These are phyloP conservation scores for Candida schatavii DNA, from an alignment of 805 yeast species.

Conservation along the genomic window DNA sequence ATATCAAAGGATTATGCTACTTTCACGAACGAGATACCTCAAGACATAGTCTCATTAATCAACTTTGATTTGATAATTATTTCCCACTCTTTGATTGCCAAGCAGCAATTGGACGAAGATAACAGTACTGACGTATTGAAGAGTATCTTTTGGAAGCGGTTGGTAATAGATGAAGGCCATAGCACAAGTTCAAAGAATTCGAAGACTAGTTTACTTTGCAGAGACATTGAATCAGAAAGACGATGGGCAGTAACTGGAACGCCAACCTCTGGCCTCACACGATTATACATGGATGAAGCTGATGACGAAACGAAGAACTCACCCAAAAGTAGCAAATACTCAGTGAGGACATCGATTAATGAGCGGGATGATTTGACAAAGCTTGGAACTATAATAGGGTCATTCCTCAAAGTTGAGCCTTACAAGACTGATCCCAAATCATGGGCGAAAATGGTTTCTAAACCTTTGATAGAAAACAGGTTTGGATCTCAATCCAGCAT, in stretches of 20 bases:
- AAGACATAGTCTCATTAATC: slow-evolving; percentile 30
- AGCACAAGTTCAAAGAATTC: slow-evolving; percentile 54
- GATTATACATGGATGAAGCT: slow-evolving; percentile 47
- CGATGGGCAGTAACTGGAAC: slow-evolving; percentile 78
- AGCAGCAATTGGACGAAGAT: slow-evolving; percentile 28
- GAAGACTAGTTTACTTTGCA: slow-evolving; percentile 48
- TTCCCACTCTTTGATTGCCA: slow-evolving; percentile 45
- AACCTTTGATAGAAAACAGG: slow-evolving; percentile 42
- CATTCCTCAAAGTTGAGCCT: slow-evolving; percentile 58
- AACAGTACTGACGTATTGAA: slow-evolving; percentile 25
- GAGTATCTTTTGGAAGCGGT: slow-evolving; percentile 59
- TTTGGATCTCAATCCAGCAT: slow-evolving; percentile 44
- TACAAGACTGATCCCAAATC: slow-evolving; percentile 45
- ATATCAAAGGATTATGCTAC: slow-evolving; percentile 11
- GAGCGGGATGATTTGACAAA: slow-evolving; percentile 52
- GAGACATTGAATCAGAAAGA: slow-evolving; percentile 51
- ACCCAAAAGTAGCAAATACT: slow-evolving; percentile 43
- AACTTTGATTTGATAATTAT: slow-evolving; percentile 54
- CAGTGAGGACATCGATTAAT: slow-evolving; percentile 48
- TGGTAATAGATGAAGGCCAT: slow-evolving; percentile 77
- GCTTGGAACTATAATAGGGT: slow-evolving; percentile 50
- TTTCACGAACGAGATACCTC: slow-evolving; percentile 19
- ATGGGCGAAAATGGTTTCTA: slow-evolving; percentile 47
- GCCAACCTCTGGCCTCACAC: slow-evolving; percentile 69
- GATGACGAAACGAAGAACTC: slow-evolving; percentile 17